A percentile compares a stretch with the other conserved stretches of the same genome.
Evolutionary conservation across 1,284 basidiomycete genomes (phyloP).

Genomic region (Ganoderma lingzhi): DNA sequence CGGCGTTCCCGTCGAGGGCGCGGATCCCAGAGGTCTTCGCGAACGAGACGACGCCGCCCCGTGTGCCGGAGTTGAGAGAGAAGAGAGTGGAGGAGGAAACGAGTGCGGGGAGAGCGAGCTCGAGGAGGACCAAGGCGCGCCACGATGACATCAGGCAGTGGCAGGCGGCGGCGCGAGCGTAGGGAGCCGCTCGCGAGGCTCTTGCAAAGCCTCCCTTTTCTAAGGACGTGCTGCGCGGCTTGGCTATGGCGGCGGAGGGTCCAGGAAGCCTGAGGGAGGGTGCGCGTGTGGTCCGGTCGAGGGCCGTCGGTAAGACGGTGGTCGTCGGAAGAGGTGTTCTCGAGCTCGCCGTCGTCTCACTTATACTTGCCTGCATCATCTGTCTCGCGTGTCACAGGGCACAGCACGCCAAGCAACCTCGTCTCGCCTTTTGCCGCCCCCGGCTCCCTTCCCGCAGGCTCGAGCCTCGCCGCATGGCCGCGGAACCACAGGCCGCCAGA

Average conservation of each 20-base stretch:
- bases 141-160: slow-evolving; percentile 2
- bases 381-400: slow-evolving; percentile 2
- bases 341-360: neutral
- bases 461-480: neutral
- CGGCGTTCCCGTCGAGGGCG: slow-evolving; percentile 27
- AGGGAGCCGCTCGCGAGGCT: neutral
- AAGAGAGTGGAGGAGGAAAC: slow-evolving; percentile 16
- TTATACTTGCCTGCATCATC: neutral
- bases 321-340: neutral
- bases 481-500: neutral
- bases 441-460: neutral
- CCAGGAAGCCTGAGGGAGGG: neutral
- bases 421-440: neutral
- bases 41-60: slow-evolving; percentile 8
- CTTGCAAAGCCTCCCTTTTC: neutral
- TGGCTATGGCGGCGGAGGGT: neutral
- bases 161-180: neutral
- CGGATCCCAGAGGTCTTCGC: slow-evolving; percentile 21
- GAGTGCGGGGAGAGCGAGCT: slow-evolving; percentile 19
- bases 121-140: slow-evolving; percentile 2
- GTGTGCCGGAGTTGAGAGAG: slow-evolving; percentile 3
- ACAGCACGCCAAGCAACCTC: neutral
- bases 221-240: slow-evolving; percentile 3
- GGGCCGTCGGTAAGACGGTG: slow-evolving; percentile 1
- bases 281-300: slow-evolving; percentile 6